Evolutionary conservation across 306 rosid genomes (phyloP).

Genomic region (Dryas drummondii): DNA sequence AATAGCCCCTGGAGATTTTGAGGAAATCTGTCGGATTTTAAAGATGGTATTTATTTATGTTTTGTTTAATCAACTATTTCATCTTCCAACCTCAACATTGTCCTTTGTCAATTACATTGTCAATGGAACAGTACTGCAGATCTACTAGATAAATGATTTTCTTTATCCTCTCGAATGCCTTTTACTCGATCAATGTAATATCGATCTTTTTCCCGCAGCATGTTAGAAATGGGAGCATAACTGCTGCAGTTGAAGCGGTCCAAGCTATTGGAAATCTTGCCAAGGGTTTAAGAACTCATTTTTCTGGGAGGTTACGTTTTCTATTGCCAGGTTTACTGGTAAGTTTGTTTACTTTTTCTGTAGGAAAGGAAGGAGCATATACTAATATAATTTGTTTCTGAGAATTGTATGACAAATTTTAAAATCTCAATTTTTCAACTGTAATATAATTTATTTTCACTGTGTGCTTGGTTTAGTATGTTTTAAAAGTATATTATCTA

Average conservation of each 20-base stretch:
- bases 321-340: slow-evolving; percentile 92
- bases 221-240: slow-evolving; percentile 92
- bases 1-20: slow-evolving; percentile 90
- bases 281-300: slow-evolving; percentile 79
- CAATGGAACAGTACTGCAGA: no score
- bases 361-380: not conserved
- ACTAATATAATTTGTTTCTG: not conserved
- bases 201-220: slow-evolving; percentile 68
- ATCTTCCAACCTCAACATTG: slow-evolving; percentile 4
- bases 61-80: slow-evolving; percentile 2
- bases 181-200: slow-evolving; percentile 13
- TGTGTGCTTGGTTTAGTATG: not conserved
- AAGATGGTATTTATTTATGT: slow-evolving; percentile 63
- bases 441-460: not conserved
- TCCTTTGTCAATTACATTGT: no score
- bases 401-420: not conserved
- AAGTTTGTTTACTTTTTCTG: slow-evolving; percentile 34
- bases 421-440: not conserved
- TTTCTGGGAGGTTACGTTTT: slow-evolving; percentile 94
- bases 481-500: not conserved
- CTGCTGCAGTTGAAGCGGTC: slow-evolving; percentile 98
- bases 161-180: no score
- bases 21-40: slow-evolving; percentile 88
- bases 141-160: no score
- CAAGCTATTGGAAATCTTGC: slow-evolving; percentile 99